These are phyloP conservation scores for Theobroma grandiflorum DNA, from an alignment of 441 rosid genomes.

Conservation along the genomic window DNA sequence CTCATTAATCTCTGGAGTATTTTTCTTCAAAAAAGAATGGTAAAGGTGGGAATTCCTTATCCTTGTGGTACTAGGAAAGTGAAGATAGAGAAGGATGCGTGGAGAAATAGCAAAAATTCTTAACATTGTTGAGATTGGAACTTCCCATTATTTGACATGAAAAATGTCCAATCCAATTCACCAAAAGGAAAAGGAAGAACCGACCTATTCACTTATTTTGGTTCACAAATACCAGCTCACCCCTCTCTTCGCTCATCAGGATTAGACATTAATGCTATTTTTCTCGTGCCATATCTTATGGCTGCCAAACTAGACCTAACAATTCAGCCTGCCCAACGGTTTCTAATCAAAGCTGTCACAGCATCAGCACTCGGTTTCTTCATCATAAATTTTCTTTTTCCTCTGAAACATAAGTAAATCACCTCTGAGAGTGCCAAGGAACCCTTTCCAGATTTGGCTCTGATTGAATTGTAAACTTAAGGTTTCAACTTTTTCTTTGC, in stretches of 20 bases:
- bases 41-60: neutral
- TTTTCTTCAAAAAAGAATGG: neutral
- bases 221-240: neutral
- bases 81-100: neutral
- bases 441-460: neutral
- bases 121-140: neutral
- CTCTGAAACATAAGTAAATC: conserved; percentile 16
- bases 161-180: neutral
- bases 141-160: neutral
- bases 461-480: conserved; percentile 18
- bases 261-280: too few species aligned
- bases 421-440: neutral
- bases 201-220: neutral
- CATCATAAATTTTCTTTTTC: neutral
- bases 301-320: neutral
- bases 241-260: too few species aligned
- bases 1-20: neutral
- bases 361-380: conserved; percentile 3
- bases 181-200: neutral
- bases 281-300: conserved; percentile 10
- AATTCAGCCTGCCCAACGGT: neutral
- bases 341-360: neutral
- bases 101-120: neutral
- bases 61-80: neutral
- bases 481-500: conserved; percentile 1